phyloP scores from a whole-genome alignment of 1,284 basidiomycete species.

The Pyrrhoderma noxium region DNA sequence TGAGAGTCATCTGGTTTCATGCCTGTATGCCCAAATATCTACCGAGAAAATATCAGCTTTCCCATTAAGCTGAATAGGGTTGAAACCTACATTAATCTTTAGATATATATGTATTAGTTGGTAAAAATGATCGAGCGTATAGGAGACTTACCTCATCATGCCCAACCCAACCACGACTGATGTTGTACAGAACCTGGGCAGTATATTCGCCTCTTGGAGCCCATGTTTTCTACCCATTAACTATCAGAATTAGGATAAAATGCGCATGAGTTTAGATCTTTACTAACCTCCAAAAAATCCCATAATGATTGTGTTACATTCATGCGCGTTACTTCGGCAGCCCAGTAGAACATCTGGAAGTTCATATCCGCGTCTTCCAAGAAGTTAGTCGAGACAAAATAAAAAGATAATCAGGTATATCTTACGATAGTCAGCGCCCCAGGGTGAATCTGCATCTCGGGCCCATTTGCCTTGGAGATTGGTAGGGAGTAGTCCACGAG shows the following conservation, averaged over 20 bases:
- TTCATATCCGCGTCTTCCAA: slow-evolving; percentile 65
- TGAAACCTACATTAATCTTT: no score
- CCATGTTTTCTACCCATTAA: slow-evolving; percentile 54
- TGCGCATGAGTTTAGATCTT: not conserved
- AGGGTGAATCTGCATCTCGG: slow-evolving; percentile 42
- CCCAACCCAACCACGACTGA: slow-evolving; percentile 60
- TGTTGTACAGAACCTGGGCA: slow-evolving; percentile 59
- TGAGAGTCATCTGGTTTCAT: slow-evolving; percentile 44
- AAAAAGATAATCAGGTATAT: no score
- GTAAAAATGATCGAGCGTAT: slow-evolving; percentile 12
- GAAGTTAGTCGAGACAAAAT: slow-evolving; percentile 22
- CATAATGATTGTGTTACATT: slow-evolving; percentile 52
- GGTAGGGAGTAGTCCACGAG: slow-evolving; percentile 54
- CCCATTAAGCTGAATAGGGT: no score
- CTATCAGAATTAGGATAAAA: not conserved
- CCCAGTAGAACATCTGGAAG: slow-evolving; percentile 76
- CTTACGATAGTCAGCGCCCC: slow-evolving; percentile 39
- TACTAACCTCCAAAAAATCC: slow-evolving; percentile 56
- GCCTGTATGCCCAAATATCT: slow-evolving; percentile 74
- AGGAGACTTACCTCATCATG: slow-evolving; percentile 49
- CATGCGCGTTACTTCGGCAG: slow-evolving; percentile 59
- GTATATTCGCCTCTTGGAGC: slow-evolving; percentile 60
- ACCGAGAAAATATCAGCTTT: not conserved
- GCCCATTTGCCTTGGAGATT: slow-evolving; percentile 74
- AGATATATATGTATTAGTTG: no score